A percentile compares a stretch with the other conserved stretches of the same genome.
Conservation (phyloP, 345 rosid genomes). For the Toxicodendron radicans region DNA sequence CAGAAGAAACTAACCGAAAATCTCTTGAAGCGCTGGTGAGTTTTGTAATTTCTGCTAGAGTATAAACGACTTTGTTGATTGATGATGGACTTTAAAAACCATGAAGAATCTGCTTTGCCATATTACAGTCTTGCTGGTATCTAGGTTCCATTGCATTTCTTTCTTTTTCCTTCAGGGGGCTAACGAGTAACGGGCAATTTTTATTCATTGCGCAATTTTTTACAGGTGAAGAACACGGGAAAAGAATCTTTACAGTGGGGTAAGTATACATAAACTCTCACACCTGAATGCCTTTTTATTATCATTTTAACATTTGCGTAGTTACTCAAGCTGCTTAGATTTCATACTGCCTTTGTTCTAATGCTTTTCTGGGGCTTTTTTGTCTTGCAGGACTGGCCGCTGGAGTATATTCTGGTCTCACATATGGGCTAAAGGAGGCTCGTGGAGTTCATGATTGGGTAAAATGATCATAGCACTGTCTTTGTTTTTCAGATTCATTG, state of each 20-base stretch:
- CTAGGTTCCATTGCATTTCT: too few species aligned
- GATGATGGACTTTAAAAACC: too few species aligned
- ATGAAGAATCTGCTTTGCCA: too few species aligned
- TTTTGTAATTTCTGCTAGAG: not conserved
- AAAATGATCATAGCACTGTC: not conserved
- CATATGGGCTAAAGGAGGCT: constrained; percentile 82
- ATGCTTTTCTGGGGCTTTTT: too few species aligned
- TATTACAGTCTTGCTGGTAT: too few species aligned
- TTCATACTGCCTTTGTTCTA: too few species aligned
- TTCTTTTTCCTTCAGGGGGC: too few species aligned
- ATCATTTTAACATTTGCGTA: too few species aligned
- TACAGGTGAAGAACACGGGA: constrained; percentile 83
- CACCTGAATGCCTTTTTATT: not conserved
- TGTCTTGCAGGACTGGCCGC: constrained; percentile 70
- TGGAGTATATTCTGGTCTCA: constrained; percentile 82
- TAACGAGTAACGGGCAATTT: not conserved
- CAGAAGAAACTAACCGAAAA: constrained; percentile 73
- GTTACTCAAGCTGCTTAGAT: too few species aligned
- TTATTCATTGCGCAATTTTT: not conserved
- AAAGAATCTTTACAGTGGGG: constrained; percentile 96
- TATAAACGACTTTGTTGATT: too few species aligned
- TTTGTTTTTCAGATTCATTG: too few species aligned
- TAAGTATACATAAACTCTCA: constrained; percentile 27
- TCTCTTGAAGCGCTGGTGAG: constrained; percentile 88
- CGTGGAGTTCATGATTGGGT: constrained; percentile 97